Evolutionary conservation across 2,329 filamentous ascomycete genomes (phyloP), one percentile per base, ranked within the genome.

Genomic region (Claviceps humidiphila): DNA sequence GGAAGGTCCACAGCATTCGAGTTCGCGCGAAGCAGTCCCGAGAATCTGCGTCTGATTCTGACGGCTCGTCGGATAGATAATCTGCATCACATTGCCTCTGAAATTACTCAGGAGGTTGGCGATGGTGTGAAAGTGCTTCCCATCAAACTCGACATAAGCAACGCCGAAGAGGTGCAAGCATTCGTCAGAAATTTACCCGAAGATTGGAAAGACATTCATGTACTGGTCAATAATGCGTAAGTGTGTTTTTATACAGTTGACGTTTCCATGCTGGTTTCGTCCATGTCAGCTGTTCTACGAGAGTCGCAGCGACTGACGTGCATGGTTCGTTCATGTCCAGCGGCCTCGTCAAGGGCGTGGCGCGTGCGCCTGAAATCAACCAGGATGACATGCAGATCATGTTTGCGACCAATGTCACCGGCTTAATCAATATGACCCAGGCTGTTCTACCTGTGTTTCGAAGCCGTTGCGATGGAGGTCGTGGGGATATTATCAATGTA

Each of bases 341-440:
- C 47, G 91, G 91, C 43, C 78, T 96, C 20, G 91, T 95, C 55
- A 91, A 87, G 68, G 90, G 89, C 57, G 80, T 95, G 13, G 91
- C 87, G 49, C 82, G 85, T 64, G 89, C 89, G 1, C 90, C 90
- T 17, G 79, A 87, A 42, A 96, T 98, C 64, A 77, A 75, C 16
- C 77, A 87, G 61, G 82, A 84, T 54, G 91, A 98, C 70, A 85
- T 96, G 61, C 76, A 85, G 61, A 63, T 83, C 66, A 96, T 97
- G 89, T 88, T 96, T 65, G 72, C 79, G 47, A 97, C 93, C 54
- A 98, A 98, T 66, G 90, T 97, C 50, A 93, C 86, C 2, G 93
- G 93, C 30, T 76, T 98, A 38, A 93, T 98, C 73, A 87, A 91
- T 74, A 88, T 97, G 85, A 97, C 93, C 0, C 93, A 98, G 74